Base-by-base conservation (phyloP, 345 rosid genomes). In the Kernera saxatilis region DNA sequence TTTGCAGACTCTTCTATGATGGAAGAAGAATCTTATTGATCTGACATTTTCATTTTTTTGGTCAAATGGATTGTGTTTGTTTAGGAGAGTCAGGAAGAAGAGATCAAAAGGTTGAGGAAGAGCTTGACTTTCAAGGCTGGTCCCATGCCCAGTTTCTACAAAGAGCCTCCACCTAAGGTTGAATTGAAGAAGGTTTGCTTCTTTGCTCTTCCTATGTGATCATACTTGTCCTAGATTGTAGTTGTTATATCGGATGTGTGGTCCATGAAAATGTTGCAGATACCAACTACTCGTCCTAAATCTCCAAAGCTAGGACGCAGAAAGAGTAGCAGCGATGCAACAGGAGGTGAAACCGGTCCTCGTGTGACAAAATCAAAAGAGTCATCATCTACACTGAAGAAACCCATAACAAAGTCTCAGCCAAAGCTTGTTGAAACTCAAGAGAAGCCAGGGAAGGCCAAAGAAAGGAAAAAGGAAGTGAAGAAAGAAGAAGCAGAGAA, bases 121-220 rank as follows among this genome's bases (percentile, higher is more conserved):
- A 94, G 88, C 78, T 79, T 94, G 91, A 82, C 86, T 17, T 94
- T 94, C 80, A 94, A 91, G 72, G 99, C 99, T 48, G 78, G 90
- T 64, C 98, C 99, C 1, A 89, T 94, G 99, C 99, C 99, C 3
- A 84, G 67, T 74, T 94, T 94, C 82, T 94, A 94, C 80, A 91
- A 94, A 71, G 98, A 94, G 78, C 98, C 99, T 71, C 96, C 97
- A 22, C 86, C 87, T 14, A 94, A 87, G 86, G 81, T 73, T 72
- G 99, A 94, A 80, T 80, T 91, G 23, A 94, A 94, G 86, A 94
- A 94, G 97, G 99, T 88, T 72, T 40, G 58, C 50, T 30, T 56
- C 61, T 52, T 29, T 52, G 45, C 56, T 45, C 49, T 62, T 51
- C 61, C 44, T 71, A 15, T 41, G 60, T 71, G 19, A 29, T 32